A percentile compares a stretch with the other conserved stretches of the same genome.
These are phyloP conservation scores for Arthrobotrys conoides DNA, from an alignment of 2,329 filamentous ascomycete genomes.

Conservation along the genomic window DNA sequence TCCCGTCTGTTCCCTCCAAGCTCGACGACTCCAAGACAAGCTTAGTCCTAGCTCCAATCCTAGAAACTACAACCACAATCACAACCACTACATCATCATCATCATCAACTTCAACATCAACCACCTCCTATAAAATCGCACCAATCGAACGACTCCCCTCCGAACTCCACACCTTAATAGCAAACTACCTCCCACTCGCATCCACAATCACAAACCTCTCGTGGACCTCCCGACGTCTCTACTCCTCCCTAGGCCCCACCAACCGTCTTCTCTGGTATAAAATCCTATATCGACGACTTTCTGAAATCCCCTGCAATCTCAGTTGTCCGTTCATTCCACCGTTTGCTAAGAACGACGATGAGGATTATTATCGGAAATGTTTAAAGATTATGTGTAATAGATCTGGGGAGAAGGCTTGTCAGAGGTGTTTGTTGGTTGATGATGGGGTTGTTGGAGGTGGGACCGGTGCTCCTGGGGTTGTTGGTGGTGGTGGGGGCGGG, in stretches of 20 bases:
- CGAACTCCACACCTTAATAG: slow-evolving; percentile 52
- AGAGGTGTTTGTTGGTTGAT: slow-evolving; percentile 36
- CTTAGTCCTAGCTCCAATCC: no score
- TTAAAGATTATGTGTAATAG: slow-evolving; percentile 52
- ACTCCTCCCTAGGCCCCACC: slow-evolving; percentile 41
- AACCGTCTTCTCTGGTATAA: slow-evolving; percentile 50
- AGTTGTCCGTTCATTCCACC: not conserved
- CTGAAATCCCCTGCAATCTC: not conserved
- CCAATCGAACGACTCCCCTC: slow-evolving; percentile 46
- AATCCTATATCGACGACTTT: slow-evolving; percentile 13
- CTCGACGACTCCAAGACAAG: not conserved
- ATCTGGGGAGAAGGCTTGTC: slow-evolving; percentile 19
- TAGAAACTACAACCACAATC: no score
- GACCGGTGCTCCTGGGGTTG: not conserved
- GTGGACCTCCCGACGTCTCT: slow-evolving; percentile 48
- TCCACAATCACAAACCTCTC: slow-evolving; percentile 35
- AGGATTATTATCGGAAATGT: slow-evolving; percentile 47
- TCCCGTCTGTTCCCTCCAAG: no score
- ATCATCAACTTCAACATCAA: not conserved
- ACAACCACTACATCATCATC: not conserved
- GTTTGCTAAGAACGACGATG: slow-evolving; percentile 4
- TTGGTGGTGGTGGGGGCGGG: not conserved
- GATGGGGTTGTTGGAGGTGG: not conserved
- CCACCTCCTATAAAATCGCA: not conserved
- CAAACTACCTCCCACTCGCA: slow-evolving; percentile 14